These are phyloP conservation scores for Trichoderma reesei DNA, from an alignment of 495 filamentous ascomycete genomes.

Conservation along the genomic window DNA sequence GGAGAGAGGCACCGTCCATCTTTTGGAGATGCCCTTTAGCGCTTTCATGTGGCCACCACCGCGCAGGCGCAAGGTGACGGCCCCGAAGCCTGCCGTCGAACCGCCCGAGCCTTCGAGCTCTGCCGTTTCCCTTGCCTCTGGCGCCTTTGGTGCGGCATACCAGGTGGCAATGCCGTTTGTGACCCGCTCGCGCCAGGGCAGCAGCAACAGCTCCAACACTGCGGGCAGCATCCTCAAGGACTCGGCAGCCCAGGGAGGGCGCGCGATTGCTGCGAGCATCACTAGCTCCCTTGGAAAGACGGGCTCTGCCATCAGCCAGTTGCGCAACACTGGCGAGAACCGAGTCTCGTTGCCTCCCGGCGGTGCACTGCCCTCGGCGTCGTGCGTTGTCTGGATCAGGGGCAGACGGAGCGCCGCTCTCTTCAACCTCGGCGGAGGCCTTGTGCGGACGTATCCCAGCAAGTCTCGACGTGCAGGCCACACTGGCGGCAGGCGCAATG, in stretches of 20 bases:
- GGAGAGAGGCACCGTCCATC: conserved; percentile 85
- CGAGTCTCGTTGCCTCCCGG: conserved; percentile 62
- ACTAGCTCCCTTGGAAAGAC: conserved; percentile 77
- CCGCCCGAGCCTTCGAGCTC: conserved; percentile 32
- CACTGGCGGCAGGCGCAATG: conserved; percentile 26
- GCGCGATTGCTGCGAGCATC: conserved; percentile 71
- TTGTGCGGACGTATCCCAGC: conserved; percentile 59
- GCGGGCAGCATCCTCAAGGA: conserved; percentile 53
- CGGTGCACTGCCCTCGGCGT: conserved; percentile 29
- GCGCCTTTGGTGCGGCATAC: conserved; percentile 58
- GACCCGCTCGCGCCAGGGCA: conserved; percentile 39
- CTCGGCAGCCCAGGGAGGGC: conserved; percentile 60
- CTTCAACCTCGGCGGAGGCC: conserved; percentile 46
- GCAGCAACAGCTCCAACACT: conserved; percentile 26
- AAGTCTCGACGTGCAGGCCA: conserved; percentile 33
- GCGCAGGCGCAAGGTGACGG: conserved; percentile 44
- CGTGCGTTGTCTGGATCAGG: conserved; percentile 48
- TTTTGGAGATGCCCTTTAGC: conserved; percentile 72
- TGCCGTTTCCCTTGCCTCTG: conserved; percentile 46
- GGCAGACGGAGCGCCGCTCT: conserved; percentile 44
- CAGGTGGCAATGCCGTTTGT: conserved; percentile 41
- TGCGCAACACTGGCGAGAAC: conserved; percentile 78
- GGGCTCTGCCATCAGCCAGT: conserved; percentile 63
- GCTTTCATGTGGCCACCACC: conserved; percentile 86
- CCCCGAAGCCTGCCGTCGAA: conserved; percentile 28